These are phyloP conservation scores for Talaromyces sp. DNA, from an alignment of 2,329 filamentous ascomycete genomes.

Conservation along the genomic window DNA sequence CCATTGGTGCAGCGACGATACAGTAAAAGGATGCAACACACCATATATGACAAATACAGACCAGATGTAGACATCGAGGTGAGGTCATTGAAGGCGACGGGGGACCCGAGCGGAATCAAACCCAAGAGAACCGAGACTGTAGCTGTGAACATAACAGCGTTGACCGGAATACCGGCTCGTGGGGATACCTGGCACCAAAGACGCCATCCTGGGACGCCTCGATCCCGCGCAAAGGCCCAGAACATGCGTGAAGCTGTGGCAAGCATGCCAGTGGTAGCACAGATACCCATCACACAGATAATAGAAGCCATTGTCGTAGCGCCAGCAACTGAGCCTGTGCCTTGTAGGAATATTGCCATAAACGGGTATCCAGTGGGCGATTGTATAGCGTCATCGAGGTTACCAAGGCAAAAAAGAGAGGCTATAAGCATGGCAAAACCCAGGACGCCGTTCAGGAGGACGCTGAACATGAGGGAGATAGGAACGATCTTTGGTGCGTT, in stretches of 20 bases:
- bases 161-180: slow-evolving; percentile 26
- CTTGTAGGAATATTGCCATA: slow-evolving; percentile 54
- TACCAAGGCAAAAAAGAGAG: slow-evolving; percentile 54
- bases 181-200: slow-evolving; percentile 26
- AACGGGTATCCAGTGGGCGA: slow-evolving; percentile 55
- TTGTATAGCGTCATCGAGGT: slow-evolving; percentile 30
- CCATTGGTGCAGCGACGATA: slow-evolving; percentile 38
- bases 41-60: slow-evolving; percentile 50
- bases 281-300: slow-evolving; percentile 26
- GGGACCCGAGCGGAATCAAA: slow-evolving; percentile 52
- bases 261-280: slow-evolving; percentile 27
- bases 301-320: slow-evolving; percentile 27
- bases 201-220: slow-evolving; percentile 32
- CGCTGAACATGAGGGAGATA: slow-evolving; percentile 48
- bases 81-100: slow-evolving; percentile 50
- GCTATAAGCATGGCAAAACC: slow-evolving; percentile 56
- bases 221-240: slow-evolving; percentile 39
- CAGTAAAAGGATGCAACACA: slow-evolving; percentile 45
- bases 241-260: slow-evolving; percentile 28
- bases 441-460: slow-evolving; percentile 51
- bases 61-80: slow-evolving; percentile 47
- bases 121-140: slow-evolving; percentile 37
- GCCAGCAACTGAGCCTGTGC: slow-evolving; percentile 27
- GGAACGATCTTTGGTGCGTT: slow-evolving; percentile 52
- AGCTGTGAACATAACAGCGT: slow-evolving; percentile 28